Evolutionary conservation across 2,329 filamentous ascomycete genomes (phyloP).

Genomic region (Colletotrichum scovillei): DNA sequence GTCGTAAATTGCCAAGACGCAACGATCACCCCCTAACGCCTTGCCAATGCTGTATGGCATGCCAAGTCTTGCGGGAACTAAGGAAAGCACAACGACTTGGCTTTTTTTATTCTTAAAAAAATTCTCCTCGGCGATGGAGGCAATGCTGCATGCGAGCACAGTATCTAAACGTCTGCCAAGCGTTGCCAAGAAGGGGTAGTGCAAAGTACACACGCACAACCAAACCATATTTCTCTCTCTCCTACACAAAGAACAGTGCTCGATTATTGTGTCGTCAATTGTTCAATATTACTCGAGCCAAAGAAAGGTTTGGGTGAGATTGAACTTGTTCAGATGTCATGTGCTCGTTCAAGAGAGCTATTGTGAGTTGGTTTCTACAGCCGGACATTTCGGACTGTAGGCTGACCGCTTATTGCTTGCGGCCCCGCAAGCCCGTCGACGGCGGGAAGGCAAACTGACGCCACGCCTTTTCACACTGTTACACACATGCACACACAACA

Average conservation of each 20-base stretch:
- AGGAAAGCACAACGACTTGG: neutral
- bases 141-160: neutral
- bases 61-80: slow-evolving; percentile 33
- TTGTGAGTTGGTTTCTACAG: neutral
- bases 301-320: neutral
- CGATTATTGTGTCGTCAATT: neutral
- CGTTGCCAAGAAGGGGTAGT: slow-evolving; percentile 25
- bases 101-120: neutral
- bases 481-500: neutral
- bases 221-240: neutral
- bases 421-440: neutral
- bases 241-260: neutral
- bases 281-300: neutral
- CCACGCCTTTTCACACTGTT: neutral
- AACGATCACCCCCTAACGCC: neutral
- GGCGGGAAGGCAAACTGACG: neutral
- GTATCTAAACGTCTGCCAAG: slow-evolving; percentile 1
- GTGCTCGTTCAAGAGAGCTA: neutral
- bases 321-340: neutral
- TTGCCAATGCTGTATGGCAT: neutral
- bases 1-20: slow-evolving; percentile 7
- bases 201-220: neutral
- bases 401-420: neutral
- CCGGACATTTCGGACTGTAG: neutral
- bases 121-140: neutral